Base-by-base conservation (phyloP, 2,329 filamentous ascomycete species). In the Lojkania enalia region DNA sequence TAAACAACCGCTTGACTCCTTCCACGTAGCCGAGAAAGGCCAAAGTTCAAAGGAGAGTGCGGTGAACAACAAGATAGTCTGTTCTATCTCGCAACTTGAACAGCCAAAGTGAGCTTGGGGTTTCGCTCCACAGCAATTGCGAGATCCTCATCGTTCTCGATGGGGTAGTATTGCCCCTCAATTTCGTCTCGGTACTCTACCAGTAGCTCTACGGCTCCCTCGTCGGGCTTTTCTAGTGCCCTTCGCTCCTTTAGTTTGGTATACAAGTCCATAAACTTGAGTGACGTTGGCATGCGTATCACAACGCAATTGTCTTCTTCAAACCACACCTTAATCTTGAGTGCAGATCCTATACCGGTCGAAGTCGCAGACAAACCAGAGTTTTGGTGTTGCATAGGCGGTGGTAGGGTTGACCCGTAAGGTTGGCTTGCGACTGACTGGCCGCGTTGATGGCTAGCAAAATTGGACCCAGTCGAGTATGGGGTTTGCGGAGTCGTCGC, bases 291-390 rank as follows among this genome's bases (percentile, higher is more conserved):
- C 43, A 97, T 89, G 23, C 91, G 85, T 60, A 99, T 90, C 33
- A 94, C 88, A 55, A 96, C 92, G 44, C 95, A 83, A 56, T 96
- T 92, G 49, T 91, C 87, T 54, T 74, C 67, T 46, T 92, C 88
- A 74, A 90, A 96, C 74, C 88, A 94, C 42, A 96, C 86, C 74
- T 97, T 97, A 67, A 97, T 88, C 71, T 96, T 97, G 75, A 96
- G 62, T 1, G 72, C 70, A 7, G 64, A 65, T 14, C 61, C 61
- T 45, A 60, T 47, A 11, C 57, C 58, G 6, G 58, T 56, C 1
- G 55, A 57, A 12, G 49, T 44, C 33, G 69, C 64, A 2, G 67
- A 71, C 5, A 68, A 35, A 14, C 61, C 57, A 5, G 66, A 68
- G 43, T 69, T 60, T 29, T 72, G 64, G 32, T 71, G 70, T 39